Evolutionary conservation across 495 filamentous ascomycete species (phyloP), one percentile per base, ranked within the genome.

Genomic region (Ascodesmis nigricans): DNA sequence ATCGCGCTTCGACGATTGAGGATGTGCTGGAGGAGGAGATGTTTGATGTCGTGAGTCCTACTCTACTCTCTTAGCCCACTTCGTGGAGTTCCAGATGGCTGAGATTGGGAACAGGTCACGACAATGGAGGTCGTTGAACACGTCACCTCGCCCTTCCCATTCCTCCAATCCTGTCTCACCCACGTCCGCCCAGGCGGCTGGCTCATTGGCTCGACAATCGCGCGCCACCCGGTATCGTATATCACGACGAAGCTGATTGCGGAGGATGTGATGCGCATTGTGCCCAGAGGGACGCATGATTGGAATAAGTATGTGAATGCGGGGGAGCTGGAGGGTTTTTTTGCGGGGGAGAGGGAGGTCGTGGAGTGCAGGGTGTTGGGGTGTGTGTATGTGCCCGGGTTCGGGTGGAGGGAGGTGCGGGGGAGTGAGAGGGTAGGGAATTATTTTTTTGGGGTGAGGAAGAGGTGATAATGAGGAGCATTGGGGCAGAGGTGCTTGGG

Each of bases 81-180:
- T n/a, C 19, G 31, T 10, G 7, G 31, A 7, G 6, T 2, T 13
- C 0, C 4, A 4, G 3, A 9, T 14, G 17, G 2, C n/a, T n/a
- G n/a, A n/a, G n/a, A n/a, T n/a, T n/a, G n/a, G n/a, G 4, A 6
- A 32, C 14, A 48, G 45, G 69, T 97, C 5, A 74, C 76, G 3
- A 54, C 90, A 19, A 95, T 95, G 55, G 87, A 97, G 53, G 87
- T 97, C 0, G 60, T 97, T 24, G 87, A 97, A 50, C 87, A 97
- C 51, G 76, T 95, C 39, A 66, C 67, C 2, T 59, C 66, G 5
- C 77, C 81, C 0, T 55, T 66, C 0, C 47, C 63, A 0, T 93
- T 97, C 50, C 61, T 95, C 2, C 57, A 65, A 14, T 54, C 58
- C 9, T 70, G 73, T 40, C 60, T 76, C 5, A 58, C 62, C n/a